Base-by-base conservation (phyloP, 148 eudicot species). In the Persicaria tinctoria region DNA sequence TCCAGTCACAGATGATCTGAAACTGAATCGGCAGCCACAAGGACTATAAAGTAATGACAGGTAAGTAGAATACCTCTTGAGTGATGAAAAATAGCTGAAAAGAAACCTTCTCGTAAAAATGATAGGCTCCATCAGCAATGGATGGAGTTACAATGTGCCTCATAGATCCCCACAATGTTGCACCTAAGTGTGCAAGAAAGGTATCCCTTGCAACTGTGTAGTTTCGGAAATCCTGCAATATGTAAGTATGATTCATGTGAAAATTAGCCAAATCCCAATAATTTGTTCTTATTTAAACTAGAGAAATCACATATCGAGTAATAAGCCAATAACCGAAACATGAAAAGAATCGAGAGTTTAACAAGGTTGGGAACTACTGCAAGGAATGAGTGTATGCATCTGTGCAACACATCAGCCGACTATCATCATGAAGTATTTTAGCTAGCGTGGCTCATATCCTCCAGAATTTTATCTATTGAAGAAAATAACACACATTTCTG, bases 161-260 rank as follows among this genome's bases (percentile, higher is more conserved):
- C 97, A 94, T 86, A 59, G 98, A 91, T 72, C 96, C 98, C 97
- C 98, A 91, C 71, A 94, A 84, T 23, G 86, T 84, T 83, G 97
- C 96, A 80, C 98, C 98, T 72, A 91, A 83, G 80, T 94, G 93
- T 75, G 97, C 86, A 77, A 94, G 89, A 83, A 94, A 94, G 50
- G 89, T 78, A 84, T 94, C 98, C 38, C 98, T 95, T 68, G 98
- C 98, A 75, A 94, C 97, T 10, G 96, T 94, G 81, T 94, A 94
- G 79, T 87, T 91, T 62, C 86, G 87, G 81, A 77, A 83, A 23
- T 84, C 90, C 98, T 94, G 96, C 89, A 87, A 64, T 55, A 23
- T 44, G 70, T 66, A 8, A 50, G 9, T 12, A 50, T 41, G 18
- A 66, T 66, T 63, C 46, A 66, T 44, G 9, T 66, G 48, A 66